Evolutionary conservation across 2,329 filamentous ascomycete species (phyloP), one percentile per base, ranked within the genome.

Genomic region (Thelonectria rubi): DNA sequence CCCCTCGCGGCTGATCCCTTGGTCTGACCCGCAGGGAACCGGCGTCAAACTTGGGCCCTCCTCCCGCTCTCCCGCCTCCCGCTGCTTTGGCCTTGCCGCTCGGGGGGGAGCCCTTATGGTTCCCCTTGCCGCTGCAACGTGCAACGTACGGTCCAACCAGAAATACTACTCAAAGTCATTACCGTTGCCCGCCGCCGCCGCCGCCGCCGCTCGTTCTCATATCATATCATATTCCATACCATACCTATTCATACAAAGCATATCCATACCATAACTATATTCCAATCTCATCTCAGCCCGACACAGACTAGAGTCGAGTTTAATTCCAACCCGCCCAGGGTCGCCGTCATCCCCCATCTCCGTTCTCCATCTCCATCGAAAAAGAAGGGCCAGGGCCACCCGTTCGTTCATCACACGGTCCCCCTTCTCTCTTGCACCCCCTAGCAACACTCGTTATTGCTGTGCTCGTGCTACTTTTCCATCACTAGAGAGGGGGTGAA

Each of bases 191-290:
- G n/a, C n/a, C n/a, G n/a, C n/a, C n/a, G n/a, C n/a, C n/a, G n/a
- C n/a, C n/a, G n/a, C n/a, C n/a, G n/a, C n/a, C n/a, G n/a, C n/a
- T n/a, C n/a, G n/a, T n/a, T n/a, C n/a, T n/a, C n/a, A n/a, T n/a
- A n/a, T n/a, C n/a, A n/a, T n/a, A n/a, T 39, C 12, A 5, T 39
- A 5, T 39, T 14, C 11, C 37, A 4, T 14, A 24, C 59, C 54
- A 62, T 57, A 64, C 55, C 58, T 55, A 62, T 55, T 55, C 62
- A 53, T 56, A 51, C 58, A 62, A n/a, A n/a, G n/a, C 59, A 40
- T 55, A 21, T 47, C 34, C 45, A 63, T 34, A 47, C 34, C 37
- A 63, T 30, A 26, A 15, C 11, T 12, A 26, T 26, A 47, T 47
- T 5, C 43, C 26, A 7, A 47, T 30, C 11, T 5, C 20, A 47